These are phyloP conservation scores for Fusarium neocosmosporiellum DNA, from an alignment of 2,329 filamentous ascomycete species.

Conservation along the genomic window DNA sequence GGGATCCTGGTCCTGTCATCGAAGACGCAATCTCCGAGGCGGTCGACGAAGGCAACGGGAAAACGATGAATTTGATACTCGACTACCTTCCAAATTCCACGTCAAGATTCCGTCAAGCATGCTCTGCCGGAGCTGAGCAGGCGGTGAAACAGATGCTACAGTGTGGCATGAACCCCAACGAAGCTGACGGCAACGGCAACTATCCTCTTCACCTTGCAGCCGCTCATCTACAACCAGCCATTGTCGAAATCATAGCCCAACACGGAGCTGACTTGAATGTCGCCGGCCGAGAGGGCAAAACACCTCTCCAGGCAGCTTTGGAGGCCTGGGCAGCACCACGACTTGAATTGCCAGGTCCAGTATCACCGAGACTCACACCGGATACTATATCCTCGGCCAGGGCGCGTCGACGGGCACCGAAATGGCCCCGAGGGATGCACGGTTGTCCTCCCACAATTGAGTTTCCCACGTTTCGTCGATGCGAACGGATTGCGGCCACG, in stretches of 20 bases:
- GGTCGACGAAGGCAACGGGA: not conserved
- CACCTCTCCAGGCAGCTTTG: not conserved
- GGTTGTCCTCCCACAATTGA: not conserved
- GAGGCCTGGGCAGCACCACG: not conserved
- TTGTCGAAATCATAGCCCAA: conserved; percentile 1
- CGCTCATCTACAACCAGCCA: not conserved
- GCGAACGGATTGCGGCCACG: not conserved
- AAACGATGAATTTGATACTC: not conserved
- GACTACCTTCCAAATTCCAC: not conserved
- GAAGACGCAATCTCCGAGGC: not conserved
- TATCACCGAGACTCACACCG: too few relatives aligned
- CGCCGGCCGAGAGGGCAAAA: not conserved
- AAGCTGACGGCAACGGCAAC: not conserved
- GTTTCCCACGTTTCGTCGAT: not conserved
- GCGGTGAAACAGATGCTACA: not conserved
- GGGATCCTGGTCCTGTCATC: not conserved
- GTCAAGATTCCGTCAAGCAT: not conserved
- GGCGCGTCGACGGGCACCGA: not conserved
- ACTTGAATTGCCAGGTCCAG: too few relatives aligned
- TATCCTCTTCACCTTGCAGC: conserved; percentile 5
- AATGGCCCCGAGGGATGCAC: not conserved
- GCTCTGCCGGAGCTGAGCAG: not conserved
- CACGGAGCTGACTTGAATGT: not conserved
- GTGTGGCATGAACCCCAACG: not conserved
- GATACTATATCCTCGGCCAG: too few relatives aligned